Conservation (phyloP, 257 asterid species). For the Marsdenia floribunda region DNA sequence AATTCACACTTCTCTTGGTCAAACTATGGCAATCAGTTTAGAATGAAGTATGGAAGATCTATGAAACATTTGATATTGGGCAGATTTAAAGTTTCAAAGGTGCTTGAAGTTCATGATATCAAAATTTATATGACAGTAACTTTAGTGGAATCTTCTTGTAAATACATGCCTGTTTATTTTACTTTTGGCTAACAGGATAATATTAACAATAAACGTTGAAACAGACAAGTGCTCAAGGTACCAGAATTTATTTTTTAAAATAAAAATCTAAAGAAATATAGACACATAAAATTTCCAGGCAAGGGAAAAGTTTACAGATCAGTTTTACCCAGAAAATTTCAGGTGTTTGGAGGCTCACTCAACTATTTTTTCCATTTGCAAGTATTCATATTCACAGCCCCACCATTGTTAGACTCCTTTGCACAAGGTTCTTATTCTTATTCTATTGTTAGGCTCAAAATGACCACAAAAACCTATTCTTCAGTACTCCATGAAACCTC, state of each 20-base stretch:
- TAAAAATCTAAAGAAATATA: neutral
- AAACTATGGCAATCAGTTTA: neutral
- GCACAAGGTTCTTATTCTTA: too few relatives aligned
- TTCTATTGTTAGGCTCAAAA: too few relatives aligned
- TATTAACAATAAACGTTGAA: neutral
- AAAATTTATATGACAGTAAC: neutral
- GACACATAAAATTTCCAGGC: neutral
- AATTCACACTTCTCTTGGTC: neutral
- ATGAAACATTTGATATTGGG: neutral
- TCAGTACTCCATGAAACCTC: neutral
- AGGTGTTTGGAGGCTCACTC: neutral
- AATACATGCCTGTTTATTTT: neutral
- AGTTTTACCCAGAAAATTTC: neutral
- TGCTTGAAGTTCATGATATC: neutral
- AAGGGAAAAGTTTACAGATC: neutral
- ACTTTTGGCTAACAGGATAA: neutral
- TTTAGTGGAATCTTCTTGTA: neutral
- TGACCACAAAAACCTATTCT: neutral
- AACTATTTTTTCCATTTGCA: neutral
- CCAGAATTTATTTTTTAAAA: neutral
- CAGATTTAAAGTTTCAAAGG: neutral
- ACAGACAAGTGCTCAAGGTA: neutral
- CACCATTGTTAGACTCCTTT: too few relatives aligned
- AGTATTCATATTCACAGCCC: too few relatives aligned
- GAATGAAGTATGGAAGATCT: neutral